A percentile compares a stretch with the other conserved stretches of the same genome.
Evolutionary conservation across 257 asterid species (phyloP).

Genomic region (Haberlea rhodopensis): DNA sequence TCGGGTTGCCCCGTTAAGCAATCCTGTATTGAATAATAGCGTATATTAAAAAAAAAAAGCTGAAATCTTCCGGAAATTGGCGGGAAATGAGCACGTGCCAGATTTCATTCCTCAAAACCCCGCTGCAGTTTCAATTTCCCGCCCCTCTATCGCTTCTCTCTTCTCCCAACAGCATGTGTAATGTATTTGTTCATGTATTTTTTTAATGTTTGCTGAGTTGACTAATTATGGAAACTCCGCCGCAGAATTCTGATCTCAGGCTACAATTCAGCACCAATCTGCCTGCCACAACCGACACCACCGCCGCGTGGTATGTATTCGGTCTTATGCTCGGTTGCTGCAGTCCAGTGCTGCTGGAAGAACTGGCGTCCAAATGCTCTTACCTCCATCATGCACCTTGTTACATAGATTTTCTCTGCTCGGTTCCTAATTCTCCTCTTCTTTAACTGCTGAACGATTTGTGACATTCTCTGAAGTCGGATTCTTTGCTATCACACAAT

Average conservation of each 20-base stretch:
- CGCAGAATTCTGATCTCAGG: slow-evolving; percentile 26
- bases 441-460: slow-evolving; percentile 30
- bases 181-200: not conserved
- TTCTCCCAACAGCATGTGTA: not conserved
- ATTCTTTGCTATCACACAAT: slow-evolving; percentile 33
- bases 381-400: slow-evolving; percentile 36
- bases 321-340: slow-evolving; percentile 46
- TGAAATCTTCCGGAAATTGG: not conserved
- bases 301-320: slow-evolving; percentile 64
- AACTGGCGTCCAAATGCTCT: slow-evolving; percentile 42
- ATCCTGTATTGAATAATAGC: no score
- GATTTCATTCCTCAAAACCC: not conserved
- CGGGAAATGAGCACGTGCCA: not conserved
- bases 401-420: slow-evolving; percentile 53
- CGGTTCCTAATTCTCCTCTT: slow-evolving; percentile 65
- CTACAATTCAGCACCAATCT: slow-evolving; percentile 29
- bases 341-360: slow-evolving; percentile 44
- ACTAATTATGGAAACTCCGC: slow-evolving; percentile 34
- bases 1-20: no score
- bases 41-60: no score
- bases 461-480: slow-evolving; percentile 60
- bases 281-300: slow-evolving; percentile 30
- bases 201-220: slow-evolving; percentile 36
- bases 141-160: not conserved
- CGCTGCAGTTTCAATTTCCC: not conserved